Base-by-base conservation (phyloP, 2,329 filamentous ascomycete species). In the Ceratocystis variospora region DNA sequence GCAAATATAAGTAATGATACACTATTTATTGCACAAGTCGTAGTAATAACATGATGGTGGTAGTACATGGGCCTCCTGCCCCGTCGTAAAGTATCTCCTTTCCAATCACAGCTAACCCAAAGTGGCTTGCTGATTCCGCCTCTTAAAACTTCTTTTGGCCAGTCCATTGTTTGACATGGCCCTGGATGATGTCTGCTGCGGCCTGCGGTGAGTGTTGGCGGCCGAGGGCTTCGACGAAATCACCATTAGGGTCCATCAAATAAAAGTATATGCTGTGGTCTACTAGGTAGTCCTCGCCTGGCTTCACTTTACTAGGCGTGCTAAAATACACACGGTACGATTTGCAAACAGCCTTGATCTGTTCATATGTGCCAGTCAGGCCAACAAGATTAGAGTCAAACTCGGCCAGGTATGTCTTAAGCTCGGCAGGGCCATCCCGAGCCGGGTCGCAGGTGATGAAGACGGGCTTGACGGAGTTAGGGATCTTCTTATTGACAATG, bases 261-360 rank as follows among this genome's bases (percentile, higher is more conserved):
- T 99, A 99, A 73, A 99, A 99, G 80, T 99, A 99, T 71, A 99
- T 99, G 76, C 91, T 96, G 79, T 99, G 94, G 76, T 99, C 94
- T 12, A 99, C 94, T 71, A 99, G 77, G 75, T 99, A 99, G 76
- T 99, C 94, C 79, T 96, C 89, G 0, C 93, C 94, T 0, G 91
- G 88, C 80, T 92, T 91, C 66, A 97, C 89, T 69, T 91, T 83
- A 71, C 84, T 81, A 44, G 94, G 94, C 61, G 94, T 99, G 73
- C 89, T 94, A 73, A 99, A 99, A 78, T 99, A 99, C 65, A 99
- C 94, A 22, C 94, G 83, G 76, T 97, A 99, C 70, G 87, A 87
- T 80, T 96, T 97, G 81, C 94, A 99, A 66, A 95, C 86, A 70
- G 87, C 82, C 81, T 96, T 96, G 73, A 97, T 88, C 78, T 96